These are phyloP conservation scores for Xylariaceae sp. DNA, from an alignment of 2,329 filamentous ascomycete genomes.

Conservation along the genomic window DNA sequence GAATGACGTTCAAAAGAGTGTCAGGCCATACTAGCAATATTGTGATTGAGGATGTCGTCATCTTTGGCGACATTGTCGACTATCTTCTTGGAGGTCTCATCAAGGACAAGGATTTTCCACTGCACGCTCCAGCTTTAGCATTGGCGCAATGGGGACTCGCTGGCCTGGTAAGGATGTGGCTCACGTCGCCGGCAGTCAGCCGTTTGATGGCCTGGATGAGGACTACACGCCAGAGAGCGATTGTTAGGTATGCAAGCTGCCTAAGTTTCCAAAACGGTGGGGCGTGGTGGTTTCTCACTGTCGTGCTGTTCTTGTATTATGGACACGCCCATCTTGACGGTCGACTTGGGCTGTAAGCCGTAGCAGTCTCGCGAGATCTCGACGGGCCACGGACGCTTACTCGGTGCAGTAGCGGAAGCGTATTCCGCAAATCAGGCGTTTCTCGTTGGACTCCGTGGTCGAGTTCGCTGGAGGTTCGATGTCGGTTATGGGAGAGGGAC, in stretches of 20 bases:
- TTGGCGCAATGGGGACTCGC: neutral
- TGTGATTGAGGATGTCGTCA: constrained; percentile 95
- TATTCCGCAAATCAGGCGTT: neutral
- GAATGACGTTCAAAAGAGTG: constrained; percentile 13
- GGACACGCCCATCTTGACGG: constrained; percentile 72
- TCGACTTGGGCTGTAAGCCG: constrained; percentile 13
- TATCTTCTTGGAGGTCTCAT: constrained; percentile 77
- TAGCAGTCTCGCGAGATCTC: constrained; percentile 11
- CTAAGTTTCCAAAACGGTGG: neutral
- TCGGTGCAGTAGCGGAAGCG: neutral
- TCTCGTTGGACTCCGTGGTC: neutral
- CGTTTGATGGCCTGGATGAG: constrained; percentile 71
- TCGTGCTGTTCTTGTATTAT: constrained; percentile 81
- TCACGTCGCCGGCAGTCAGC: constrained; percentile 77
- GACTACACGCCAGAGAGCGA: constrained; percentile 41
- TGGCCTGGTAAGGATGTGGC: constrained; percentile 25
- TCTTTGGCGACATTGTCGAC: constrained; percentile 88
- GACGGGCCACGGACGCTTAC: constrained; percentile 5
- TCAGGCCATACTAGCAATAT: constrained; percentile 75
- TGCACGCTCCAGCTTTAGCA: constrained; percentile 35
- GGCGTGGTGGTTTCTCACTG: constrained; percentile 44
- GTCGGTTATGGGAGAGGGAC: neutral
- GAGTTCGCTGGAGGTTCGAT: neutral
- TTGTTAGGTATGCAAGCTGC: constrained; percentile 1
- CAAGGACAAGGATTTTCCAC: constrained; percentile 97